Evolutionary conservation across 2,329 filamentous ascomycete species (phyloP).

Genomic region (Rachicladosporium sp.): DNA sequence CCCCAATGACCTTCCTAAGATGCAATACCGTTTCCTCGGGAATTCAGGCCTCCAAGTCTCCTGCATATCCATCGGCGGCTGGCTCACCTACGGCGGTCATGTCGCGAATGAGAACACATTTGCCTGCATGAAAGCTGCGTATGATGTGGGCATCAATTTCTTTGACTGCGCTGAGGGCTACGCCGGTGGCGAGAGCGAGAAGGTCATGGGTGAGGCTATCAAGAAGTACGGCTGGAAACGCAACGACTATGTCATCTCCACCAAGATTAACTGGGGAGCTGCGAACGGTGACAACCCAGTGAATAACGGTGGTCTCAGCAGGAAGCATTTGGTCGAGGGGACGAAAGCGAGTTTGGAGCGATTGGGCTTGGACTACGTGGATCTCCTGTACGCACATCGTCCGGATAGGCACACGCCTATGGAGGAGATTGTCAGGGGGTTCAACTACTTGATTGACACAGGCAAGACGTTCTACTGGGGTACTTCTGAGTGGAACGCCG

Average conservation of each 20-base stretch:
- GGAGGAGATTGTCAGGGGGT: slow-evolving; percentile 57
- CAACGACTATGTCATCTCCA: slow-evolving; percentile 45
- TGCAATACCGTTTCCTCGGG: too few species aligned
- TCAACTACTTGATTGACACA: slow-evolving; percentile 56
- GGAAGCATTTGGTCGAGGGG: slow-evolving; percentile 60
- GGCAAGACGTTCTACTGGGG: slow-evolving; percentile 63
- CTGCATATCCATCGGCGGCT: too few species aligned
- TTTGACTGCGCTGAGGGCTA: slow-evolving; percentile 49
- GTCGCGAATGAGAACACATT: slow-evolving; percentile 39
- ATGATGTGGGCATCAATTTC: slow-evolving; percentile 47
- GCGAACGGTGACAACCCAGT: slow-evolving; percentile 38
- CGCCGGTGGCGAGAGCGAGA: slow-evolving; percentile 40
- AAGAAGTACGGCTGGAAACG: slow-evolving; percentile 46
- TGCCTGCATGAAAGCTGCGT: slow-evolving; percentile 42
- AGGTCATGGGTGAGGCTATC: slow-evolving; percentile 44
- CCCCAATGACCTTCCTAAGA: too few species aligned
- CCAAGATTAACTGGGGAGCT: slow-evolving; percentile 54
- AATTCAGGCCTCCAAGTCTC: too few species aligned
- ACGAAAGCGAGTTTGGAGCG: slow-evolving; percentile 47
- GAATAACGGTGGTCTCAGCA: slow-evolving; percentile 55
- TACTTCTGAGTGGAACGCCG: slow-evolving; percentile 55
- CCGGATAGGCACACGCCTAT: slow-evolving; percentile 57
- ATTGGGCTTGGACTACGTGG: slow-evolving; percentile 48
- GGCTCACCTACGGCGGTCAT: slow-evolving; percentile 5
- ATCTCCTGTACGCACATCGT: slow-evolving; percentile 57